Base-by-base conservation (phyloP, 495 filamentous ascomycete species). In the Penicillium atrosanguineum region DNA sequence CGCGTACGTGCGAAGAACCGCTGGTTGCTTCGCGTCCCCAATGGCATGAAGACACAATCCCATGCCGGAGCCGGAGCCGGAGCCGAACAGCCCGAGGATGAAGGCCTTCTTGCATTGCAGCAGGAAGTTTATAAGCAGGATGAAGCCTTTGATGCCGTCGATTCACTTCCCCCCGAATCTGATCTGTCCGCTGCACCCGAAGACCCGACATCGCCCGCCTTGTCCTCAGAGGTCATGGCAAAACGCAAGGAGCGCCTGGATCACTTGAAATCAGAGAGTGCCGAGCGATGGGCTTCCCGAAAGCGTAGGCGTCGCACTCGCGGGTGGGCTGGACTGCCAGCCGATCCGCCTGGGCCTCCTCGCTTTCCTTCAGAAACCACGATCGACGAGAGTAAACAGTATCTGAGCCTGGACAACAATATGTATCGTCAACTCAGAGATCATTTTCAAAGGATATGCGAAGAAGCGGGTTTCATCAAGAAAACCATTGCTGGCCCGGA, bases 331-430 rank as follows among this genome's bases (percentile, higher is more conserved):
- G 86, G 87, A 7, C 61, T 92, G 26, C 86, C 87, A 14, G 79
- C 89, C 40, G 89, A 92, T 69, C 85, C 85, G 19, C 84, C 85
- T 5, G 82, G 80, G 16, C 87, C 87, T 15, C 88, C 88, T 37
- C 83, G 89, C 42, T 92, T 87, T 63, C 87, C 87, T 0, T 91
- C 87, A 6, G 89, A 93, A 62, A 90, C 85, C 9, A 91, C 89
- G 1, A 80, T 94, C 50, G 85, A 88, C 59, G 89, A 94, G 62
- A 83, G 85, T 69, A 90, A 91, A 61, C 74, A 77, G 16, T 85
- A 83, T 59, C 72, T 94, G 34, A 78, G 72, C 44, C 71, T 93
- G 40, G 84, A 87, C 62, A 81, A 77, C 49, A 61, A 72, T 2
- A 69, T 78, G 43, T 94, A 94, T 65, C 78, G 73, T 31, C 62